These are phyloP conservation scores for Pseudogymnoascus sp. DNA, from an alignment of 2,329 filamentous ascomycete species.

Conservation along the genomic window DNA sequence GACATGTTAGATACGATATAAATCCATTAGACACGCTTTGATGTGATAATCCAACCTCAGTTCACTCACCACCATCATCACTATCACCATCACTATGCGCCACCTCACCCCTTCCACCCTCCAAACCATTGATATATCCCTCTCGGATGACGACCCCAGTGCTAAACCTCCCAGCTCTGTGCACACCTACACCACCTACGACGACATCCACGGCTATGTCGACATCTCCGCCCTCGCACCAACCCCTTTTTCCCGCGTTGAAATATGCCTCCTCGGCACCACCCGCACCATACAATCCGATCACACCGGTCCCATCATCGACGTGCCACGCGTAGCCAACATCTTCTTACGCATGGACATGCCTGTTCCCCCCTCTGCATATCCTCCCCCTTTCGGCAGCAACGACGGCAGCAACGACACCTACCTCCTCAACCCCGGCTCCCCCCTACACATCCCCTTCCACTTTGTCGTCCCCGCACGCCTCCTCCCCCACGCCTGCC, in stretches of 20 bases:
- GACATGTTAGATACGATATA: neutral
- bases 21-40: neutral
- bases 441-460: conserved; percentile 27
- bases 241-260: neutral
- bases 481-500: conserved; percentile 26
- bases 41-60: neutral
- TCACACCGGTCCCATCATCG: neutral
- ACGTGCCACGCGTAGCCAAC: conserved; percentile 16
- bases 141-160: neutral
- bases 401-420: conserved; percentile 16
- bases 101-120: neutral
- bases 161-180: neutral
- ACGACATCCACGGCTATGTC: conserved; percentile 2
- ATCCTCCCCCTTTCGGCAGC: conserved; percentile 21
- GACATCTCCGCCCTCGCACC: neutral
- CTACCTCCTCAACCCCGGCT: conserved; percentile 18
- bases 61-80: neutral
- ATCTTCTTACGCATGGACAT: conserved; percentile 28
- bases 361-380: conserved; percentile 20
- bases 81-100: neutral
- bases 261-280: neutral
- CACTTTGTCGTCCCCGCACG: conserved; percentile 29
- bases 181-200: conserved; percentile 8
- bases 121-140: neutral
- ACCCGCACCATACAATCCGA: neutral